Base-by-base conservation (phyloP, 2,329 filamentous ascomycete species). In the Lasiodiplodia sp. region DNA sequence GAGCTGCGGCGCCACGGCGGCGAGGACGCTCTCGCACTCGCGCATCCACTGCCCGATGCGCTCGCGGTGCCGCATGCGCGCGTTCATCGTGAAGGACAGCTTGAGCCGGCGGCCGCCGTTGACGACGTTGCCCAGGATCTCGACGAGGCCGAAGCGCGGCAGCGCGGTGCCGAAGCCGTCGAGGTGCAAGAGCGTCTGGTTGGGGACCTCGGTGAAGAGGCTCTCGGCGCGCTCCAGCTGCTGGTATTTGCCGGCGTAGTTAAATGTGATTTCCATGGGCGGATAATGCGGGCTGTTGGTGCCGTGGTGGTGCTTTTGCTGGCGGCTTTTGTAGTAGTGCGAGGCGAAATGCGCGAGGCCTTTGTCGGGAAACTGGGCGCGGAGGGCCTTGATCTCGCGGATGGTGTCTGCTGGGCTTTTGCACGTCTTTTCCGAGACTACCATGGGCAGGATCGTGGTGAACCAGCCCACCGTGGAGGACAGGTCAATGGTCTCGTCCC, bases 191-290 rank as follows among this genome's bases (percentile, higher is more conserved):
- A 66, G 63, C 8, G 51, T 47, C 8, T 12, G 21, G 14, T 25
- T 23, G 10, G 63, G 38, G 6, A 47, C 34, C 14, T 67, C 65
- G n/a, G 52, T 37, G 25, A 67, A 67, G 55, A 67, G 65, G 40
- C 65, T 16, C 5, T 31, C 58, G 2, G 16, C 6, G 1, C 80
- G 79, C 63, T 85, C 83, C 0, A 86, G 74, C n/a, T 84, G 81
- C 60, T 86, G 82, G 18, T 83, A 76, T 0, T 82, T 82, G 3
- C 86, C 86, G 1, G 83, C 79, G 71, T 86, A 87, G 68, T 83
- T 88, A 74, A 90, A 88, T 40, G 88, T 81, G 47, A 90, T 79
- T 74, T 90, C 88, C 58, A 89, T 82, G 0, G 86, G 86, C 7
- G 25, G 12, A 8, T 28, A 28, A 28, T 60, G n/a, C 11, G 49